Conservation (phyloP, 2,329 filamentous ascomycete genomes). For the Paecilomyces fulvus region DNA sequence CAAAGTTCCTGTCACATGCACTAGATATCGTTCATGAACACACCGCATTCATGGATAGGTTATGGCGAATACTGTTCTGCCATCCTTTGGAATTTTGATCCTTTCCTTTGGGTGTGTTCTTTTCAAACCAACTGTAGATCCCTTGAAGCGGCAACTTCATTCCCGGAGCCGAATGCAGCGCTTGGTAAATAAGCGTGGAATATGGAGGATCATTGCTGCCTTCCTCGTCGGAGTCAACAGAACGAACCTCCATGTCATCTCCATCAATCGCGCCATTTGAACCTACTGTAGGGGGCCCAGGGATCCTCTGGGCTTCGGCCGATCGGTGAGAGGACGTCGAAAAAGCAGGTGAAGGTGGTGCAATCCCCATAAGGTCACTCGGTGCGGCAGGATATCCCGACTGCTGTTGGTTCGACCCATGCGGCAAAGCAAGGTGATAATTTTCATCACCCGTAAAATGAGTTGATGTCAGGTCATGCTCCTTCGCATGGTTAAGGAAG, state of each 20-base stretch:
- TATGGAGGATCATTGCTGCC: conserved; percentile 56
- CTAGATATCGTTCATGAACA: conserved; percentile 10
- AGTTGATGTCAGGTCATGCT: not conserved
- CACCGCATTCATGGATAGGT: conserved; percentile 92
- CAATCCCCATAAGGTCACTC: conserved; percentile 2
- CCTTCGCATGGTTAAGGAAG: conserved; percentile 7
- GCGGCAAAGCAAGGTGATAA: conserved; percentile 5
- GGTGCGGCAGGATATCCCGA: not conserved
- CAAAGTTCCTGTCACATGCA: not conserved
- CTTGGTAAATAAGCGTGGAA: conserved; percentile 69
- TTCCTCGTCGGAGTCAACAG: conserved; percentile 16
- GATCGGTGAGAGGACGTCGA: conserved; percentile 16
- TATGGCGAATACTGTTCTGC: conserved; percentile 94
- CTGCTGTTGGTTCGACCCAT: conserved; percentile 4
- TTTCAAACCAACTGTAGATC: conserved; percentile 82
- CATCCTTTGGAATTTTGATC: conserved; percentile 60
- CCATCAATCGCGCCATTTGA: conserved; percentile 5
- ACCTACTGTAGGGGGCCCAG: conserved; percentile 5
- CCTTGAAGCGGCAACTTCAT: conserved; percentile 72
- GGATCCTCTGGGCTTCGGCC: conserved; percentile 2
- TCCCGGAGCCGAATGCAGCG: conserved; percentile 58
- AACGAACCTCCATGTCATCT: conserved; percentile 16
- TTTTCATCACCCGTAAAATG: conserved; percentile 4
- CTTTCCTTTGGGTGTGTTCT: conserved; percentile 68
- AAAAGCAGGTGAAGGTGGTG: conserved; percentile 14